A percentile compares a stretch with the other conserved stretches of the same genome.
These are phyloP conservation scores for Penicillium brevicompactum DNA, from an alignment of 2,329 filamentous ascomycete genomes.

Conservation along the genomic window DNA sequence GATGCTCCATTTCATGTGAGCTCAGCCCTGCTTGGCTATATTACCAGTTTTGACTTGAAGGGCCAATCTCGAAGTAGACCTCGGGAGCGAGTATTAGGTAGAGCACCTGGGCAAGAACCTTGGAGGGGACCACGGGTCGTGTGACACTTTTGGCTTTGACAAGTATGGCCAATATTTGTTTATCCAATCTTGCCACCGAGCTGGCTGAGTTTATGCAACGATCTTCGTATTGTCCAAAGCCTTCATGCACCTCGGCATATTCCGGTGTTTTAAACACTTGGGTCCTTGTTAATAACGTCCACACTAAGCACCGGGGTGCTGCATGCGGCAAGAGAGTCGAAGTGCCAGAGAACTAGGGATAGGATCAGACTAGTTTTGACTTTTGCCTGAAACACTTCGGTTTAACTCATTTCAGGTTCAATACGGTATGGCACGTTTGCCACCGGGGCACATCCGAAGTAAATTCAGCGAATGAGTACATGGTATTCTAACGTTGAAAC, in stretches of 20 bases:
- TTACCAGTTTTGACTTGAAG: not conserved
- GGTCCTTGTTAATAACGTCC: slow-evolving; percentile 8
- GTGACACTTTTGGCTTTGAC: not conserved
- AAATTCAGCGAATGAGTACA: not conserved
- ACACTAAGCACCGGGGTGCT: slow-evolving; percentile 5
- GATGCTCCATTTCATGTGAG: slow-evolving; percentile 23
- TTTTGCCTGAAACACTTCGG: slow-evolving; percentile 5
- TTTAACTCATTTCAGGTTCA: not conserved
- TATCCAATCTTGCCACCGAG: not conserved
- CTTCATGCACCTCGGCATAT: slow-evolving; percentile 18
- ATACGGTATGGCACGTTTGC: not conserved
- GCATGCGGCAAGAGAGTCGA: not conserved
- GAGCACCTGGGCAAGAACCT: not conserved
- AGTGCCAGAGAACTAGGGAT: not conserved
- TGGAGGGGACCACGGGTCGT: too few relatives aligned
- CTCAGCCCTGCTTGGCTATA: slow-evolving; percentile 21
- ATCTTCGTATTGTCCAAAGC: slow-evolving; percentile 3
- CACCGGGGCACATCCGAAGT: not conserved
- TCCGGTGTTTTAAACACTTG: slow-evolving; percentile 16
- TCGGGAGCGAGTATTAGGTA: not conserved
- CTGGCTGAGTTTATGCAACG: not conserved
- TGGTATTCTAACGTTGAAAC: not conserved
- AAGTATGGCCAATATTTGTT: too few relatives aligned
- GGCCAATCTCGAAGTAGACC: not conserved
- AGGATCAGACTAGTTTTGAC: not conserved